Conservation (phyloP, 2,329 filamentous ascomycete genomes). For the Botryotinia globosa region DNA sequence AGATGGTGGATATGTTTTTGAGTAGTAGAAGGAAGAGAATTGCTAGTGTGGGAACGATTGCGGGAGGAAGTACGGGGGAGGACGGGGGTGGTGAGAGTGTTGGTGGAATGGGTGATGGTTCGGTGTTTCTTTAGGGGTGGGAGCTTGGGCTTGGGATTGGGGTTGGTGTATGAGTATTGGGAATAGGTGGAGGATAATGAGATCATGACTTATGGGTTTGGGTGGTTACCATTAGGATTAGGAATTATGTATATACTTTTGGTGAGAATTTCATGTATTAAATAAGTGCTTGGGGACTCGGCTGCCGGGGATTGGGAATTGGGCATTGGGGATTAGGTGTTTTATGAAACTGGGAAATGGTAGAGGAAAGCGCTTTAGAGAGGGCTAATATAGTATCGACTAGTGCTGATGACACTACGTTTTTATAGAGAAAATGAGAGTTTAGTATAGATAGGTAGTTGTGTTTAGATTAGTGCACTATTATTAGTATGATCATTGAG, state of each 20-base stretch:
- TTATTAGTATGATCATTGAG: background rate
- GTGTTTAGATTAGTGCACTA: background rate
- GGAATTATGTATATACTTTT: background rate
- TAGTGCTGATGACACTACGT: background rate
- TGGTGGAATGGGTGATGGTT: background rate
- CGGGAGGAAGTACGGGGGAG: slow-evolving; percentile 28
- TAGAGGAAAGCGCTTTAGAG: background rate
- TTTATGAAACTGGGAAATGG: background rate
- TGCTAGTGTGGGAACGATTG: slow-evolving; percentile 41
- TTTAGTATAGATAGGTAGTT: background rate
- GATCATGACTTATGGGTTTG: background rate
- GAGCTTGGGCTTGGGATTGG: too few relatives aligned
- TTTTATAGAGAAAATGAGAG: background rate
- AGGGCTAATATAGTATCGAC: background rate
- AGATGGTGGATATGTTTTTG: slow-evolving; percentile 55
- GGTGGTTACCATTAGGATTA: background rate
- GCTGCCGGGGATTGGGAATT: background rate
- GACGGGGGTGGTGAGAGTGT: background rate
- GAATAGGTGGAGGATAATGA: background rate
- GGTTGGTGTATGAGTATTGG: background rate
- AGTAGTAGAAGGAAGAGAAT: slow-evolving; percentile 48
- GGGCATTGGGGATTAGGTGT: background rate
- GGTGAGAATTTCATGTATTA: background rate
- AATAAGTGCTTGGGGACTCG: background rate
- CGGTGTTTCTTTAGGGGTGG: background rate